Evolutionary conservation across 371 early-diverging fungal species (phyloP), one percentile per base, ranked within the genome.

Genomic region (Lichtheimia ramosa): DNA sequence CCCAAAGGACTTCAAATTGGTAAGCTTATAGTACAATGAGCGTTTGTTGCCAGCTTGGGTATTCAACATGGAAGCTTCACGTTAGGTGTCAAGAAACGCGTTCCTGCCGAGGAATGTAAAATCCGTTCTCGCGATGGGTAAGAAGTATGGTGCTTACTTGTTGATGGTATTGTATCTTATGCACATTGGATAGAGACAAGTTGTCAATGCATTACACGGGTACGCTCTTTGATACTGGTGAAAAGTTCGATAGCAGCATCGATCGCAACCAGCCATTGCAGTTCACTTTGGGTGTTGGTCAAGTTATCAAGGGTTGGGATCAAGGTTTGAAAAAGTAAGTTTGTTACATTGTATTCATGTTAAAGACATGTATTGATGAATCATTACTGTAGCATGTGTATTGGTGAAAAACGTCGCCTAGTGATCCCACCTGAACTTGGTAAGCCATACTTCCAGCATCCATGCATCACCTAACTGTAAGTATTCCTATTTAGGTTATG

Each of bases 171-270:
- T 56, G 16, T 18, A 43, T 25, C 25, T 59, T 2, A 18, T 18
- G 3, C 51, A 23, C 51, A 25, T 5, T 23, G 25, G 12, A 8
- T 23, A 55, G 56, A 6, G 89, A 90, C 76, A 64, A 66, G 40
- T 59, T 92, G 14, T 75, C 86, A 1, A 89, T 95, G 86, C 94
- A 95, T 70, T 95, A 95, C 67, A 85, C 84, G 3, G 92, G 92
- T 48, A 87, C 86, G 13, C 70, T 92, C 20, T 89, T 89, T 62
- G 77, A 79, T 12, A 81, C 73, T 28, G 92, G 92, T 6, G 65
- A 69, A 18, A 83, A 90, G 74, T 94, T 94, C 65, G 95, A 94
- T 68, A 87, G 88, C 34, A 88, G 88, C 62, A 42, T 74, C 56
- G 89, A 89, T 62, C 83, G 95, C 54, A 70, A 77, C 51, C 71